These are phyloP conservation scores for Papiliotrema fonsecae DNA, from an alignment of 1,284 basidiomycete species.

Conservation along the genomic window DNA sequence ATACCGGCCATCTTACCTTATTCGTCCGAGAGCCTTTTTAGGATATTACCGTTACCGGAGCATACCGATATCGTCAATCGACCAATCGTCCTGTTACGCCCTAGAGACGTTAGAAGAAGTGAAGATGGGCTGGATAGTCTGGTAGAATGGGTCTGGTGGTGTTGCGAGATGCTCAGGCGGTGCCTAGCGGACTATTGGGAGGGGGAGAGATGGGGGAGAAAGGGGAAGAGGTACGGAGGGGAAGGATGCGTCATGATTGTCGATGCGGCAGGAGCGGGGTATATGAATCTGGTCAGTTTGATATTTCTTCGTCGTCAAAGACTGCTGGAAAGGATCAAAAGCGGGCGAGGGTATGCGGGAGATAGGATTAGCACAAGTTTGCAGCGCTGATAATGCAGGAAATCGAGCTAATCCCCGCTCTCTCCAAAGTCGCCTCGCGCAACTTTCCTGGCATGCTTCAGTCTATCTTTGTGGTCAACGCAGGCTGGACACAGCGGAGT, in stretches of 20 bases:
- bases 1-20: conserved; percentile 29
- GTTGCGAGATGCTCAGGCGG: conserved; percentile 35
- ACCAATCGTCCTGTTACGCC: conserved; percentile 39
- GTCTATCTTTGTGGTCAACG: conserved; percentile 50
- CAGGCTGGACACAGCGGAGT: conserved; percentile 51
- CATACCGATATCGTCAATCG: conserved; percentile 31
- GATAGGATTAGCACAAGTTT: neutral
- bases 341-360: too few relatives aligned
- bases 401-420: conserved; percentile 43
- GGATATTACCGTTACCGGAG: conserved; percentile 34
- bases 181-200: conserved; percentile 36
- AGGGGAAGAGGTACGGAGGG: conserved; percentile 16
- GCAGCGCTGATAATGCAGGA: conserved; percentile 30
- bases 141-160: conserved; percentile 45
- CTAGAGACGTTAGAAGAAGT: conserved; percentile 33
- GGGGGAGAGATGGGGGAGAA: conserved; percentile 8
- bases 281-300: conserved; percentile 46
- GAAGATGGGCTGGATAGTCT: conserved; percentile 36
- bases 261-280: conserved; percentile 42
- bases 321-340: too few relatives aligned
- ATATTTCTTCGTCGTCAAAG: too few relatives aligned
- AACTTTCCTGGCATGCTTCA: conserved; percentile 47
- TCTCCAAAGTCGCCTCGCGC: conserved; percentile 39
- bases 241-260: conserved; percentile 41
- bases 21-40: conserved; percentile 23